phyloP scores from a whole-genome alignment of 1,284 basidiomycete species.

The Apiotrichum sp. region DNA sequence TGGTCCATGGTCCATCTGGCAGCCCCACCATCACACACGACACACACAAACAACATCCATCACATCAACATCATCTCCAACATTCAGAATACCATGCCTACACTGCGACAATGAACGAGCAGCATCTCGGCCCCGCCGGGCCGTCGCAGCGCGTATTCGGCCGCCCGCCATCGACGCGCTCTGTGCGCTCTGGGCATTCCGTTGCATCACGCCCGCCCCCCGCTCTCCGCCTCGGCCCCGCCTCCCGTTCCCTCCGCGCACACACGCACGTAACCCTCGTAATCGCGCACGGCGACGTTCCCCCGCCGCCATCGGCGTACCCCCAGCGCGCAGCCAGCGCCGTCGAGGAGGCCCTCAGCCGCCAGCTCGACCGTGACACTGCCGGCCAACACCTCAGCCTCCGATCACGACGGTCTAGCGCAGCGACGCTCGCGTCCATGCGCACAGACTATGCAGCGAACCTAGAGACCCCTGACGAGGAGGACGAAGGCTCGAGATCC shows the following conservation, averaged over 20 bases:
- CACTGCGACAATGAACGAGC: neutral
- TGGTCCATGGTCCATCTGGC: no score
- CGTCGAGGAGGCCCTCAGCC: constrained; percentile 31
- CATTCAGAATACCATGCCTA: neutral
- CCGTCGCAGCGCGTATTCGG: neutral
- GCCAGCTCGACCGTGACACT: constrained; percentile 37
- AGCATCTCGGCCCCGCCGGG: neutral
- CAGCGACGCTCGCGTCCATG: constrained; percentile 26
- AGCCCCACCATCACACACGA: no score
- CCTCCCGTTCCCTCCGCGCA: constrained; percentile 18
- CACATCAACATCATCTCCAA: neutral
- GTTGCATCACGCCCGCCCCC: constrained; percentile 6
- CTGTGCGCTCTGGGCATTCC: neutral
- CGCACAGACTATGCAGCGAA: constrained; percentile 5
- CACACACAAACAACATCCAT: no score
- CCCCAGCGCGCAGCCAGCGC: constrained; percentile 3
- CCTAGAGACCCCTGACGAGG: constrained; percentile 1
- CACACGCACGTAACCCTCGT: constrained; percentile 33
- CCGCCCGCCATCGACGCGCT: neutral
- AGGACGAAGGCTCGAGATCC: neutral
- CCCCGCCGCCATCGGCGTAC: constrained; percentile 4
- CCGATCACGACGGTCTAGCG: constrained; percentile 30
- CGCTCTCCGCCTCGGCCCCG: constrained; percentile 9
- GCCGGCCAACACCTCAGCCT: constrained; percentile 38
- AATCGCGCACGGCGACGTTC: constrained; percentile 26